Base-by-base conservation (phyloP, 495 filamentous ascomycete genomes). In the Hypoxylon fragiforme region DNA sequence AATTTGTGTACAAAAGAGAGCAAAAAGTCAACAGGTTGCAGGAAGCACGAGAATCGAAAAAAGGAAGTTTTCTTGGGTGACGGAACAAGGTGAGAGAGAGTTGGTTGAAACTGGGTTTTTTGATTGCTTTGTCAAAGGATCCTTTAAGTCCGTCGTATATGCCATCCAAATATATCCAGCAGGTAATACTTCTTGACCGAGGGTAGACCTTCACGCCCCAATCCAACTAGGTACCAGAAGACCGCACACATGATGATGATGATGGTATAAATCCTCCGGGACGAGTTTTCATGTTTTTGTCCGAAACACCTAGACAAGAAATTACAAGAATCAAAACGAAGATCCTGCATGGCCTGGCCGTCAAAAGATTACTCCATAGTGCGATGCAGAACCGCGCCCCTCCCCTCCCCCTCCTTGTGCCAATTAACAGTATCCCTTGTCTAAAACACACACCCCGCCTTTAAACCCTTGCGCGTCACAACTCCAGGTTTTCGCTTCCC, bases 231-330 rank as follows among this genome's bases (percentile, higher is more conserved):
- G n/a, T 56, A 57, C 56, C 56, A 54, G 56, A 50, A 67, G 68
- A 73, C 66, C 68, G 47, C 68, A 73, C 70, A 69, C 70, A 57
- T 68, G n/a, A n/a, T n/a, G n/a, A n/a, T n/a, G n/a, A n/a, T n/a
- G n/a, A n/a, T 43, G 61, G 45, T 4, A 28, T 4, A 28, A 60
- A 66, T 63, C 60, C 60, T 61, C 63, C 28, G 26, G 55, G 63
- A 35, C 47, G 49, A 54, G 54, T 54, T 54, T 48, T 41, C 36
- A 32, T 36, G 41, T 34, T 38, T 48, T 38, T 48, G 53, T 41
- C 60, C 50, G 48, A 53, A 60, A 56, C 51, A 63, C 57, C 62
- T 42, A 64, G 52, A 55, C 61, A 70, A 73, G 62, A 68, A 73
- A 71, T 68, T 70, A 73, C 68, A 73, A 70, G 67, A 70, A 71